Conservation (phyloP, 768 basidiomycete genomes). For the Amanita pallidorosea region DNA sequence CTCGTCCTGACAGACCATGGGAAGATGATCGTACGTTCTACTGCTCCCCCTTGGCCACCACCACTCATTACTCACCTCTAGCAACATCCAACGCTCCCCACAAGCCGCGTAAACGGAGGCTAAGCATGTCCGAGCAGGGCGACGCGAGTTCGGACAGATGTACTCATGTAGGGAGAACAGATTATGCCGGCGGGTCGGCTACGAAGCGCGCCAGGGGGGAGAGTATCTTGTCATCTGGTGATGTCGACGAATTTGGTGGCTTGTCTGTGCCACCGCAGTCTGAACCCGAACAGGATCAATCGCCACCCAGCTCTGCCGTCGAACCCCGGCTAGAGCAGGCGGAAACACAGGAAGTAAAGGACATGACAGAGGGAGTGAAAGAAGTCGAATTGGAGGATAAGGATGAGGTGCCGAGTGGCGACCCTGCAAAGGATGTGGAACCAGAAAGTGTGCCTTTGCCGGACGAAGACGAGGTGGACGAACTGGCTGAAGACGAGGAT, state of each 20-base stretch:
- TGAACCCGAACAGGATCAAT: conserved; percentile 10
- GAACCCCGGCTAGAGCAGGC: conserved; percentile 10
- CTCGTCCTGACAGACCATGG: conserved; percentile 68
- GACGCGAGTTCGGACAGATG: conserved; percentile 28
- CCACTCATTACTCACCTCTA: conserved; percentile 16
- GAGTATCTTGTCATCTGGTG: conserved; percentile 20
- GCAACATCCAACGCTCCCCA: conserved; percentile 70
- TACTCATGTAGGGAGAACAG: background rate
- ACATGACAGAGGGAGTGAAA: conserved; percentile 61
- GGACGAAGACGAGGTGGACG: conserved; percentile 22
- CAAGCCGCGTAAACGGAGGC: conserved; percentile 54
- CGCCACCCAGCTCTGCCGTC: conserved; percentile 14
- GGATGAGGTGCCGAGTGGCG: conserved; percentile 6
- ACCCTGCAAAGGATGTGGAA: conserved; percentile 28
- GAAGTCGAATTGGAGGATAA: conserved; percentile 53
- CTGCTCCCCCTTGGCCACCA: conserved; percentile 3
- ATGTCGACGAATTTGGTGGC: conserved; percentile 11
- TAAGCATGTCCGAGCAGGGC: conserved; percentile 34
- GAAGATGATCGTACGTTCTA: conserved; percentile 56
- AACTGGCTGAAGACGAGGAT: conserved; percentile 20
- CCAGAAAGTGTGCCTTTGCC: conserved; percentile 30
- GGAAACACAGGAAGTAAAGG: conserved; percentile 50
- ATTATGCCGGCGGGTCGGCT: background rate
- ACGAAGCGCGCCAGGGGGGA: conserved; percentile 35
- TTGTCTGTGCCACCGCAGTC: conserved; percentile 12